phyloP scores from a whole-genome alignment of 352 stramenopile species.

The Plasmopara halstedii region DNA sequence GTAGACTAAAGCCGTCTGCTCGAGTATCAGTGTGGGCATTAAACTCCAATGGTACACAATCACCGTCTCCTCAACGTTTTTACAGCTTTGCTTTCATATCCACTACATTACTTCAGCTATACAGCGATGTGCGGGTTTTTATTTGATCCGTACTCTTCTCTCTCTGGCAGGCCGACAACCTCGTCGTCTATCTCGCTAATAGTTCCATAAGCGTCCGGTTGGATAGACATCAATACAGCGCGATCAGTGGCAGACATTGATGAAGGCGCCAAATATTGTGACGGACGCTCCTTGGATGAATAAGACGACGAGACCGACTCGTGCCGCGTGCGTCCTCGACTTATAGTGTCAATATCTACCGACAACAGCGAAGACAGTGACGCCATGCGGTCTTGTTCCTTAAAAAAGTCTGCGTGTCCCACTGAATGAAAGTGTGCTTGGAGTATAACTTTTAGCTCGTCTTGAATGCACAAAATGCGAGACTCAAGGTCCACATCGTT shows the following conservation, averaged over 20 bases:
- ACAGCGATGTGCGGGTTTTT: constrained; percentile 26
- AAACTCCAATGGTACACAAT: no score
- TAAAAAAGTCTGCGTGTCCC: constrained; percentile 31
- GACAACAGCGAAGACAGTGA: constrained; percentile 39
- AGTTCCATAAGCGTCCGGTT: constrained; percentile 24
- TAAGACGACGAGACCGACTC: constrained; percentile 39
- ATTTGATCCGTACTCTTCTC: constrained; percentile 21
- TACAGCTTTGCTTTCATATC: constrained; percentile 10
- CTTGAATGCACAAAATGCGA: constrained; percentile 38
- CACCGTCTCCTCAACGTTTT: no score
- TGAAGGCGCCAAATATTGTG: constrained; percentile 26
- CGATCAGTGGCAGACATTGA: constrained; percentile 30
- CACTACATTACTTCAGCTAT: constrained; percentile 9
- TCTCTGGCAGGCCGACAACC: constrained; percentile 16
- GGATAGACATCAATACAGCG: constrained; percentile 27
- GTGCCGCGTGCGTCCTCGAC: constrained; percentile 18
- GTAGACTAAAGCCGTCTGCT: no score
- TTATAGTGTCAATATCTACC: constrained; percentile 24
- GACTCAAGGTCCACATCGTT: constrained; percentile 40
- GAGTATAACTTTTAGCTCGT: constrained; percentile 47
- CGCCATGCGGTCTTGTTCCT: constrained; percentile 35
- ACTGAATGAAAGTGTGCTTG: constrained; percentile 44
- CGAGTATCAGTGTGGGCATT: no score
- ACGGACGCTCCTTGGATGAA: constrained; percentile 31
- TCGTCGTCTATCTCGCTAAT: constrained; percentile 33